Base-by-base conservation (phyloP, 805 yeast genomes). In the Lipomyces yamadae region DNA sequence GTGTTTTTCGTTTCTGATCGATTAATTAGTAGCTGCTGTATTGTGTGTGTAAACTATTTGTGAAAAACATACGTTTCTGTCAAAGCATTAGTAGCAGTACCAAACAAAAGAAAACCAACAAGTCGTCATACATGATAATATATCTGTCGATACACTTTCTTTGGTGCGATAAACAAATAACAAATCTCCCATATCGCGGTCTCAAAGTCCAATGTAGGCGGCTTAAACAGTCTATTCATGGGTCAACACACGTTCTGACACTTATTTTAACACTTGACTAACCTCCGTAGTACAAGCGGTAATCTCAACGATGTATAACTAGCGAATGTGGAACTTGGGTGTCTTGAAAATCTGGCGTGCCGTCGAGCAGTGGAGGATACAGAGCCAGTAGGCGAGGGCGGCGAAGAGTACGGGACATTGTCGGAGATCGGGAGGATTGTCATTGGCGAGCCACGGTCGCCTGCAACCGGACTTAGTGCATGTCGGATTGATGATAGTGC, bases 171-270 rank as follows among this genome's bases (percentile, higher is more conserved):
- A 15, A 92, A 80, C 63, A 92, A 79, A 74, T 91, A 85, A 68
- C 89, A 80, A 78, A 92, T 88, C 76, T 93, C 98, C 97, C 97
- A 93, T 67, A 87, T 83, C 13, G 97, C 97, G 0, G 96, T 90
- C 77, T 93, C 98, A 74, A 92, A 90, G 78, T 93, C 97, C 63
- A 92, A 81, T 0, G 97, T 88, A 7, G 88, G 90, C 1, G 97
- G 93, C 71, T 87, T 86, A 69, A 89, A 80, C 52, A 88, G 76
- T 61, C 91, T 77, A 45, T 13, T 15, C 48, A n/a, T 37, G 8
- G 24, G 48, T 42, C 48, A 42, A n/a, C 6, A 15, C 24, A 4
- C 18, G 18, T n/a, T 6, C 8, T 24, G 24, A 33, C 34, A 3
- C 4, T 6, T 13, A 39, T 18, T 15, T 39, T 55, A 53, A 6